Evolutionary conservation across 257 asterid species (phyloP), one percentile per base, ranked within the genome.

Genomic region (Handroanthus guayacan): DNA sequence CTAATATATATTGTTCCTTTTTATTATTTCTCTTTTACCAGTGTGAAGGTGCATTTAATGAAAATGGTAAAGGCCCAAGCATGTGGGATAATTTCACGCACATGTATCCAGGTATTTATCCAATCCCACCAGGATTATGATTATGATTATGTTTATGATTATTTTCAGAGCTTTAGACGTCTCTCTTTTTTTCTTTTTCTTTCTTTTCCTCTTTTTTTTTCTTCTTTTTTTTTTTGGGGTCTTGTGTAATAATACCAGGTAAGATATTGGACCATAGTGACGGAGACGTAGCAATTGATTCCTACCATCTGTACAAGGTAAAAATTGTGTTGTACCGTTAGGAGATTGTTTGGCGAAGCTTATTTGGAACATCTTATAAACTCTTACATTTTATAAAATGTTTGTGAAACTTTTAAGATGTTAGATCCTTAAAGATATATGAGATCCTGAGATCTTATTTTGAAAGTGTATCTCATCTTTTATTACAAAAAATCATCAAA

Each of bases 301-400:
- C 88, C 8, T 89, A 89, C 67, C 88, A 87, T 80, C 66, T 48
- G 0, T 87, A 87, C 78, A 81, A 84, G 91, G 92, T 84, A 71
- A 2, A 25, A 31, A 18, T 5, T 2, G 9, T 4, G 9, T 4
- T 4, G 9, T 4, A 43, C 5, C 5, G 47, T 4, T 9, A 43
- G 9, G 9, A 43, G 47, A 43, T 25, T 25, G 31, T 25, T 25
- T 0, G 31, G 31, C 31, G 31, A 25, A 25, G 31, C 31, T 25
- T 25, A 25, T 25, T 25, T 25, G 31, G 31, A 25, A 25, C 31
- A 25, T 25, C 31, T 25, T 25, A 25, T 25, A 25, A 25, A 25
- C 31, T 25, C 31, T 25, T 25, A 25, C 1, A 25, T 25, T 25
- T 25, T 25, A 25, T 25, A 25, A 25, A 25, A 25, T 25, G 31